Evolutionary conservation across 352 stramenopile genomes (phyloP).

Genomic region (Globisporangium nodosum): DNA sequence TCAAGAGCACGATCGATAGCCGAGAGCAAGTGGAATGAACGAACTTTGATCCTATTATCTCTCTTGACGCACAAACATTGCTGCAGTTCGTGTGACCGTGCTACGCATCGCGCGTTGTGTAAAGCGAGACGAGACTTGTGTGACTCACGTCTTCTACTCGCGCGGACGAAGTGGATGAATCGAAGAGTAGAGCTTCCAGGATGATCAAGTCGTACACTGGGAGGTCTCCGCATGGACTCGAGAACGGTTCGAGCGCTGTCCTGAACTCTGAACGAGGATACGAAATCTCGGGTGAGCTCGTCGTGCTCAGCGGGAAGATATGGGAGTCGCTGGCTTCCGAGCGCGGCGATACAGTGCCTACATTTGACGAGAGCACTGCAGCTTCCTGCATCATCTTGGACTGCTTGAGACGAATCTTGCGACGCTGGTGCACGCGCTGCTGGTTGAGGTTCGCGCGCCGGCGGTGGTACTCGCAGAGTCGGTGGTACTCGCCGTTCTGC

Average conservation of each 20-base stretch:
- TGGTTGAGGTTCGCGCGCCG: slow-evolving; percentile 40
- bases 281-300: not conserved
- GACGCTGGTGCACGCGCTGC: slow-evolving; percentile 26
- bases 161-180: not conserved
- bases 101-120: too few species aligned
- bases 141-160: not conserved
- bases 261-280: not conserved
- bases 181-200: slow-evolving; percentile 6
- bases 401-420: slow-evolving; percentile 4
- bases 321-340: too few species aligned
- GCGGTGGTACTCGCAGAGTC: slow-evolving; percentile 35
- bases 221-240: slow-evolving; percentile 9
- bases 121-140: not conserved
- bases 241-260: slow-evolving; percentile 3
- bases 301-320: too few species aligned
- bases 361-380: not conserved
- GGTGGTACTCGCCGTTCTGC: slow-evolving; percentile 30
- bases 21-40: too few species aligned
- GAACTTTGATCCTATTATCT: too few species aligned
- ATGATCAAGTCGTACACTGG: slow-evolving; percentile 4
- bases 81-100: too few species aligned
- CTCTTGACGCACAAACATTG: too few species aligned
- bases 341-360: too few species aligned
- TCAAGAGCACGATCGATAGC: too few species aligned
- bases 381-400: not conserved